Base-by-base conservation (phyloP, 257 asterid genomes). In the Eustoma russellianum region DNA sequence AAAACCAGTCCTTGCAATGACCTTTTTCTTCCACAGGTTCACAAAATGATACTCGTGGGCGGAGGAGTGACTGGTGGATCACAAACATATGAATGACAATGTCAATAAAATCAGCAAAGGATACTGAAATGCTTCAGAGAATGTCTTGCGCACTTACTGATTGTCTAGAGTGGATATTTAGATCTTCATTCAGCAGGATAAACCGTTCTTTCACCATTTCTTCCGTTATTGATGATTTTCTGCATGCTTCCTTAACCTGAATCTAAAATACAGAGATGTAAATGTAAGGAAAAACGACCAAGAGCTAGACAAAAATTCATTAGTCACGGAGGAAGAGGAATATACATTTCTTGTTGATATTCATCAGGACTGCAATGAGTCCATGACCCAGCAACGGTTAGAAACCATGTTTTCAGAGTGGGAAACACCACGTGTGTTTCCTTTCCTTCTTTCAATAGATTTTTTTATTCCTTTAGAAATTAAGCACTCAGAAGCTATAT, bases 41-140 rank as follows among this genome's bases (percentile, higher is more conserved):
- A 52, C 81, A 65, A 63, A 86, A 86, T 9, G 76, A 64, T 49
- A 86, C 96, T 62, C 72, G 77, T 48, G 92, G 89, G 50, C 64
- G 81, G 66, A 73, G 66, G 73, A 79, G 59, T 47, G 60, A 66
- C 94, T 83, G 83, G 16, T 48, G 63, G 28, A 30, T 35, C 38
- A 46, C 28, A 35, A 0, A 5, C 12, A 53, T 59, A 58, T 38
- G 65, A 28, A 67, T 13, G 15, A 10, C 5, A 55, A 53, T 60
- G 33, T 44, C 17, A 7, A 40, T 18, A 53, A 17, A 33, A 17
- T 24, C 30, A 24, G 1, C 2, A 24, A 38, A 30, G 51, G 12
- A 53, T 43, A 45, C 59, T 6, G 19, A 63, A 51, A 56, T 13
- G 8, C 18, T 50, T 48, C 11, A 55, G 24, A 69, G 49, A 61